Evolutionary conservation across 23 red algal genomes (phyloP).

Genomic region (Agarophyton chilense): DNA sequence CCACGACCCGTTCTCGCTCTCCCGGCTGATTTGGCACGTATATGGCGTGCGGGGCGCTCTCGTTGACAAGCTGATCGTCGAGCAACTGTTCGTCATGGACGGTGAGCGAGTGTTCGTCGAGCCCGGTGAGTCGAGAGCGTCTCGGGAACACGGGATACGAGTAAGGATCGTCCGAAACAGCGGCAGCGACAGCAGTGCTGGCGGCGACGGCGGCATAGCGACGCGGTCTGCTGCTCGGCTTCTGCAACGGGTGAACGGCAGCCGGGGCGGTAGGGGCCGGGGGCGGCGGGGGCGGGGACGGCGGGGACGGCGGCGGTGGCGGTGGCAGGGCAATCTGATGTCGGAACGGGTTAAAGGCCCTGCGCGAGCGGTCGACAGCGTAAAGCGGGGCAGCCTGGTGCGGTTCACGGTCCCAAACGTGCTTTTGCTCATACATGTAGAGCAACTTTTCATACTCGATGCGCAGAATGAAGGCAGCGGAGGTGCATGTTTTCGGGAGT

Average conservation of each 20-base stretch:
- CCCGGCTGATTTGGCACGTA: slow-evolving; percentile 55
- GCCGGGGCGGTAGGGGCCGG: slow-evolving; percentile 23
- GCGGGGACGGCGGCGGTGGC: slow-evolving; percentile 14
- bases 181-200: slow-evolving; percentile 28
- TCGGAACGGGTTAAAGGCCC: slow-evolving; percentile 8
- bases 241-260: slow-evolving; percentile 78
- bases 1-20: slow-evolving; percentile 78
- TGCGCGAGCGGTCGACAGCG: slow-evolving; percentile 23
- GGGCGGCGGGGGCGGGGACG: background rate
- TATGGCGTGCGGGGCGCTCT: slow-evolving; percentile 30
- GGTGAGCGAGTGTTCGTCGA: slow-evolving; percentile 47
- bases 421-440: slow-evolving; percentile 92
- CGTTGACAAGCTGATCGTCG: slow-evolving; percentile 45
- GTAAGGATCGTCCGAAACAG: slow-evolving; percentile 47
- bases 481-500: slow-evolving; percentile 88
- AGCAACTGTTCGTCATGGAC: slow-evolving; percentile 30
- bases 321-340: slow-evolving; percentile 5
- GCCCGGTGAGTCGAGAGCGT: slow-evolving; percentile 40
- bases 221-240: slow-evolving; percentile 60
- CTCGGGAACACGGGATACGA: slow-evolving; percentile 29
- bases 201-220: slow-evolving; percentile 29
- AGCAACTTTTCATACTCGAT: slow-evolving; percentile 84
- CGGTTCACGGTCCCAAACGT: slow-evolving; percentile 44
- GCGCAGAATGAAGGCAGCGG: slow-evolving; percentile 89
- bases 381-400: slow-evolving; percentile 37